Evolutionary conservation across 1,139 yeast species (phyloP), one percentile per base, ranked within the genome.

Genomic region (Kodamaea alishanica): DNA sequence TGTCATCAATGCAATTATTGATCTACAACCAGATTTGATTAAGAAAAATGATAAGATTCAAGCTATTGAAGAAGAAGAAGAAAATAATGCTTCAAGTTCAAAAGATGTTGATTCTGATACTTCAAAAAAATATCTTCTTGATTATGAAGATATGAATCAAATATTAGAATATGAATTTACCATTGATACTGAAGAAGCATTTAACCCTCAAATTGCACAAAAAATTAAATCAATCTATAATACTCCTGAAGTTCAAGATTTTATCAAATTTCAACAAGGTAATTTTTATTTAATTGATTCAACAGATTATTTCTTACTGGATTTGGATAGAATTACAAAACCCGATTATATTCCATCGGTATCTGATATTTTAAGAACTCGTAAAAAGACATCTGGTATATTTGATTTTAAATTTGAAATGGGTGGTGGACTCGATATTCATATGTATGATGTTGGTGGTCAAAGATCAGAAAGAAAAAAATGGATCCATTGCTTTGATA

Each of bases 401-500:
- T 87, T 82, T 55, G 96, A 88, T 56, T 81, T 87, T 46, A 73
- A 75, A 42, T 86, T 89, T 54, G 81, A 82, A 48, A 77, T 88
- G 81, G 90, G 87, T 30, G 77, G 77, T 37, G 73, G 77, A 5
- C 66, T 87, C 40, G 81, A 81, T 54, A 76, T 88, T 42, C 95
- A 87, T 60, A 79, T 89, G 74, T 88, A 75, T 57, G 97, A 89
- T 60, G 96, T 89, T 35, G 97, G 97, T 46, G 97, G 97, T 1
- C 97, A 89, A 63, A 70, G 97, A 51, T 81, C 92, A 1, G 97
- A 89, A 64, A 79, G 97, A 39, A 87, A 87, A 55, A 89, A 89
- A 60, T 89, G 97, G 97, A 89, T 89, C 49, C 95, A 89, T 61
- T 89, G 96, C 57, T 89, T 89, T 55, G 96, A 89, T 61, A 88